phyloP scores from a whole-genome alignment of 2,329 filamentous ascomycete species.

The Beauveria australis region DNA sequence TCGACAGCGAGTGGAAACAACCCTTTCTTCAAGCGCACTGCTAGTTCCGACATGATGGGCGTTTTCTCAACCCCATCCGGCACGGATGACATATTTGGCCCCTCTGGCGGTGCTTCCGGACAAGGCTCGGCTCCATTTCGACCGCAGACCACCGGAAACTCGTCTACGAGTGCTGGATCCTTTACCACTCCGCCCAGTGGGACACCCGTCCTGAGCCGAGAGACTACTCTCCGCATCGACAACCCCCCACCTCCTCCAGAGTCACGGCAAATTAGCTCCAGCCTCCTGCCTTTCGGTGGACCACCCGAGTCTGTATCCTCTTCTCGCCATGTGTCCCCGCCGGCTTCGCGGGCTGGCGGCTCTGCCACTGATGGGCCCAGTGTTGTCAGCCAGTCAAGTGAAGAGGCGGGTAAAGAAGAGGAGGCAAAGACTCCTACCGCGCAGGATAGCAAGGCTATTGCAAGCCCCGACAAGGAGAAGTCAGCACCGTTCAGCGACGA shows the following conservation, averaged over 20 bases:
- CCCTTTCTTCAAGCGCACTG: slow-evolving; percentile 78
- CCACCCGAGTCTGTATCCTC: slow-evolving; percentile 63
- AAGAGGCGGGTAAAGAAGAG: slow-evolving; percentile 15
- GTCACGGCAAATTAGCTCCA: slow-evolving; percentile 70
- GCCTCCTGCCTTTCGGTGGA: slow-evolving; percentile 62
- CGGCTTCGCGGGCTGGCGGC: slow-evolving; percentile 49
- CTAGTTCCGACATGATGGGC: slow-evolving; percentile 52
- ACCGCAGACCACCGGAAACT: slow-evolving; percentile 50
- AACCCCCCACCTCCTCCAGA: slow-evolving; percentile 54
- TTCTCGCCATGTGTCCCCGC: slow-evolving; percentile 69
- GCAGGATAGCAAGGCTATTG: slow-evolving; percentile 5
- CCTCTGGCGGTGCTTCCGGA: slow-evolving; percentile 33
- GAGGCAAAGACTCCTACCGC: background rate
- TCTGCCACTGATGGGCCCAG: slow-evolving; percentile 21
- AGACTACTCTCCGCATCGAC: slow-evolving; percentile 48
- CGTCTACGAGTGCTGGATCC: slow-evolving; percentile 42
- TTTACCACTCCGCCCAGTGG: slow-evolving; percentile 48
- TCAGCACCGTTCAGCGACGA: slow-evolving; percentile 43
- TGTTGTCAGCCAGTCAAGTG: slow-evolving; percentile 15
- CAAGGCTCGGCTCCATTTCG: slow-evolving; percentile 34
- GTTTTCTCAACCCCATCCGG: slow-evolving; percentile 43
- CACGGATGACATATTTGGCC: slow-evolving; percentile 74
- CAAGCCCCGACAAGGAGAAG: slow-evolving; percentile 7
- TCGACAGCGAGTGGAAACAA: slow-evolving; percentile 74
- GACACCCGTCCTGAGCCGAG: slow-evolving; percentile 56